Base-by-base conservation (phyloP, 495 filamentous ascomycete genomes). In the Rusavskia elegans region DNA sequence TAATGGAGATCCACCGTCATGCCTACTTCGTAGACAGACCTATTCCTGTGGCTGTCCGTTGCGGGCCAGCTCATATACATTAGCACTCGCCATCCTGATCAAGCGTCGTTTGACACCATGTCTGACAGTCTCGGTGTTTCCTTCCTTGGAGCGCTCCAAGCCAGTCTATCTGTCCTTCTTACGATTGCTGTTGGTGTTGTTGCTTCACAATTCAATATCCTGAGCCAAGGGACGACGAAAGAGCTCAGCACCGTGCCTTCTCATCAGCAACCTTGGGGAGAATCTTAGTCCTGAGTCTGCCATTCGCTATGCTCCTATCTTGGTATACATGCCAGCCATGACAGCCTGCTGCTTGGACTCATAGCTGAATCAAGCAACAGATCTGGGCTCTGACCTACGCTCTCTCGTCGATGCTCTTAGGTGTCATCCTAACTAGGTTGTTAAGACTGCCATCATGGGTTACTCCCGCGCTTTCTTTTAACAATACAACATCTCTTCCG, bases 401-500 rank as follows among this genome's bases (percentile, higher is more conserved):
- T 29, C 25, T 71, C 29, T 38, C 70, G 3, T 84, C 78, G 3
- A 75, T 84, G 45, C 53, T 59, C 0, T 56, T 84, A 20, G 80
- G 76, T 1, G 63, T 66, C 35, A 45, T 67, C 2, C 54, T 66
- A 0, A 72, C 69, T 0, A 64, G 66, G 36, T 13, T 71, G 4
- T 71, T 84, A 50, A 66, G 70, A 20, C 67, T 87, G 35, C 84
- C 83, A 2, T 64, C 67, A 48, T 89, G 82, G 83, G 73, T 76
- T 14, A 78, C 77, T 0, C 78, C 80, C 0, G 79, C 81, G 1
- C 71, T 85, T 45, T 71, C 80, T 39, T 86, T 88, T 67, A 89
- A 87, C 67, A 90, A 88, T 59, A 85, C 84, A 0, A 85, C 81
- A 1, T 77, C 73, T 27, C 76, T 87, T 32, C 84, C 84, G 0